Base-by-base conservation (phyloP, 2,329 filamentous ascomycete genomes). In the Cordyceps farinosa region DNA sequence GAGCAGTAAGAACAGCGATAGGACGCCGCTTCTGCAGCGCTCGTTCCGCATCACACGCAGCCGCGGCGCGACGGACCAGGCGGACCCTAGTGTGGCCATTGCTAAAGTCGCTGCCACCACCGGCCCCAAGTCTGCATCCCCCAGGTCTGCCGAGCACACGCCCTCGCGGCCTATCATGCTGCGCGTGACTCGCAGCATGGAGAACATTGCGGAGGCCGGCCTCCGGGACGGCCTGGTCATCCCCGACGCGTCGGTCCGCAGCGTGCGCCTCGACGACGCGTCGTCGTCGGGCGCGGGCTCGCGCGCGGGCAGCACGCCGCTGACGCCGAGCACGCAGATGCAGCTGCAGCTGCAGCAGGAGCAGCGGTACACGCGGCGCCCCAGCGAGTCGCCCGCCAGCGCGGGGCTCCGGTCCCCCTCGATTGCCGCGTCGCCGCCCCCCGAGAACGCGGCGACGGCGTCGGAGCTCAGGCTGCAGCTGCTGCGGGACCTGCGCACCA, bases 391-490 rank as follows among this genome's bases (percentile, higher is more conserved):
- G 5, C 62, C 55, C 6, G 54, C 68, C 29, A 64, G 69, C 30
- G 66, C 66, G 15, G 56, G 34, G 1, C 63, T 69, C 32, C 67
- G 66, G 34, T 70, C 72, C 13, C 72, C 75, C 6, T 74, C 73
- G 5, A 68, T 73, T 34, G 66, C 69, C 32, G 70, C 54, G 40
- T 71, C 63, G 61, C 65, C 64, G 27, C 45, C 5, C 5, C 36
- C 40, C 40, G 38, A 59, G 66, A 69, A 53, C 70, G 73, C 48
- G 70, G 73, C 17, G 30, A 50, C 45, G 27, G 62, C 74, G 64
- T 71, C 73, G 47, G 70, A 73, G 1, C 72, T 82, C 42, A 84
- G 82, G 68, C 65, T 77, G 2, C 78, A 81, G 56, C 75, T 87
- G 13, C 70, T 74, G 42, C 80, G 77, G 64, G 76, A 76, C 54